Base-by-base conservation (phyloP, 2,329 filamentous ascomycete genomes). In the Dactylellina sp. region DNA sequence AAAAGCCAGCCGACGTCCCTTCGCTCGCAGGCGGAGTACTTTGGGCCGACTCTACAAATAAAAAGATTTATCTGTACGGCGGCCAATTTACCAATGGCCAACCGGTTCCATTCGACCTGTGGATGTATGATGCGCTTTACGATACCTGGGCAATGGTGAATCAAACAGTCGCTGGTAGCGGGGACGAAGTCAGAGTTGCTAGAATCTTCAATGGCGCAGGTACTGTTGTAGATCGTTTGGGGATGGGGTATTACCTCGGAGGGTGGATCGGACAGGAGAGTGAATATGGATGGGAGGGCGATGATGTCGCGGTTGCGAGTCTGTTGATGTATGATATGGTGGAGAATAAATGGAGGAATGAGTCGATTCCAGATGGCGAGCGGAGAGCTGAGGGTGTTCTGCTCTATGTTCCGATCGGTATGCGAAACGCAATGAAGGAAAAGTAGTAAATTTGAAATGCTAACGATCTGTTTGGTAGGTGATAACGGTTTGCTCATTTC, bases 1-100 rank as follows among this genome's bases (percentile, higher is more conserved):
- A 7, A 22, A 89, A 89, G 78, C 87, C 55, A 24, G 40, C 70
- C 53, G 49, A 40, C 49, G 70, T 56, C 40, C 70, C 60, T 42
- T 47, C 46, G 35, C 37, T 59, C 44, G 46, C 70, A 55, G 61
- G 61, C 55, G 60, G 59, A 28, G 24, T 28, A n/a, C 61, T 61
- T 37, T 60, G 70, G 70, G 82, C 84, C 6, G 88, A 89, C 78
- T 81, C 84, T 24, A 82, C 87, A 40, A 89, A 90, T 80, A 88
- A 89, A 78, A 82, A 84, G 46, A 84, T 90, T 55, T 89, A 88
- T 78, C 81, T 87, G 1, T 89, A 86, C 77, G 88, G 88, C 9
- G 88, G 88, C 49, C 85, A 89, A 75, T 86, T 84, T 76, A 76
- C 76, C 11, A 74, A 62, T 2, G 75, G 25, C 5, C 79, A 79